phyloP scores from a whole-genome alignment of 2,329 filamentous ascomycete species.

The Fusarium sterilihyphosum region DNA sequence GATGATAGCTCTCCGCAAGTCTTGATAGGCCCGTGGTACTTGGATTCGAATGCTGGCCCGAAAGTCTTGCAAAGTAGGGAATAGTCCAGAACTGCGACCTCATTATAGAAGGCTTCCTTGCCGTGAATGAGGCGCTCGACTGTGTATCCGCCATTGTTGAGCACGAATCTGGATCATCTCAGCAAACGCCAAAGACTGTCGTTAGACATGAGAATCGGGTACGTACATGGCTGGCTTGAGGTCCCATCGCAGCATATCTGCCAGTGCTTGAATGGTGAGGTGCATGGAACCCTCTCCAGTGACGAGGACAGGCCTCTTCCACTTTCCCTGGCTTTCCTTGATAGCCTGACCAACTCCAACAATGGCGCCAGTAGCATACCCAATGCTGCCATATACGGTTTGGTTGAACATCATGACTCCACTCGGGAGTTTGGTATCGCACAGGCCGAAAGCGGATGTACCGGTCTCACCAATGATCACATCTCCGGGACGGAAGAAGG shows the following conservation, averaged over 20 bases:
- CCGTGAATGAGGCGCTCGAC: not conserved
- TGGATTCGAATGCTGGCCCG: not conserved
- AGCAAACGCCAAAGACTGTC: not conserved
- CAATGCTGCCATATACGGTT: not conserved
- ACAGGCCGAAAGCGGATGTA: not conserved
- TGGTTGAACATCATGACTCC: conserved; percentile 1
- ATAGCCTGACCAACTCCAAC: not conserved
- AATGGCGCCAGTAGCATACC: not conserved
- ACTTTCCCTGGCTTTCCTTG: not conserved
- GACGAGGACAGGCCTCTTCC: not conserved
- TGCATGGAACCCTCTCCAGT: not conserved
- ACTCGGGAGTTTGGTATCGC: not conserved
- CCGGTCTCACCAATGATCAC: not conserved
- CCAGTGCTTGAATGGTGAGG: not conserved
- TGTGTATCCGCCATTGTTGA: conserved; percentile 1
- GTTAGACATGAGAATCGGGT: not conserved
- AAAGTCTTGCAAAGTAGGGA: not conserved
- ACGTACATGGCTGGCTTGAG: conserved; percentile 5
- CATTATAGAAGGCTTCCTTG: not conserved
- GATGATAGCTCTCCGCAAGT: not conserved
- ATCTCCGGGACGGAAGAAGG: not conserved
- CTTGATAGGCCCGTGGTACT: not conserved
- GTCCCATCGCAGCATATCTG: not conserved
- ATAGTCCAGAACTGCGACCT: not conserved
- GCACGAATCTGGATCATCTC: not conserved